These are phyloP conservation scores for Lactarius tabidus DNA, from an alignment of 768 basidiomycete species.

Conservation along the genomic window DNA sequence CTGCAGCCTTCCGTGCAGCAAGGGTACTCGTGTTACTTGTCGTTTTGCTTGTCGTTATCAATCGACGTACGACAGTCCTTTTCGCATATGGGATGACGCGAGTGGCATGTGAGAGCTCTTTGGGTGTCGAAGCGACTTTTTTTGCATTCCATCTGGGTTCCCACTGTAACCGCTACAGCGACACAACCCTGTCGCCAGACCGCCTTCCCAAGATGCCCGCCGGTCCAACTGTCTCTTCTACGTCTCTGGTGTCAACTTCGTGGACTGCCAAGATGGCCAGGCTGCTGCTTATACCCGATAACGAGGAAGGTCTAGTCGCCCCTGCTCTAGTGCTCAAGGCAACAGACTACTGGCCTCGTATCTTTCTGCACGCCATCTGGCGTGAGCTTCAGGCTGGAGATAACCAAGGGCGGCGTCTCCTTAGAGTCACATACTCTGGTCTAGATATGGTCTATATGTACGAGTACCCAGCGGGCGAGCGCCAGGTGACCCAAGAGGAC, in stretches of 20 bases:
- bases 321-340: conserved; percentile 1
- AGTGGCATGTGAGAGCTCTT: conserved; percentile 48
- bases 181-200: not conserved
- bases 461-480: conserved; percentile 3
- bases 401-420: conserved; percentile 8
- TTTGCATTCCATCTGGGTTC: not conserved
- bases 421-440: conserved; percentile 8
- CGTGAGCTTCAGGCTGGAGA: conserved; percentile 7
- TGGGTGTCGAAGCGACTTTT: not conserved
- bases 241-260: not conserved
- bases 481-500: not conserved
- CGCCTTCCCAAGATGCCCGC: not conserved
- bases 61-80: too few relatives aligned
- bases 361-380: conserved; percentile 10
- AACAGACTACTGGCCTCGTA: conserved; percentile 9
- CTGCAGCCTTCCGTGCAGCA: too few relatives aligned
- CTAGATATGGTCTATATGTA: conserved; percentile 10
- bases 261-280: conserved; percentile 3
- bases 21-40: too few relatives aligned
- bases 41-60: too few relatives aligned
- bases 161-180: not conserved
- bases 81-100: conserved; percentile 43
- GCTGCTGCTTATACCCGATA: not conserved
- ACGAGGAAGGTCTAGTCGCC: not conserved
- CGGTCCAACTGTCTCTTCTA: not conserved